Evolutionary conservation across 306 rosid species (phyloP).

Genomic region (Lathyrus aphaca): DNA sequence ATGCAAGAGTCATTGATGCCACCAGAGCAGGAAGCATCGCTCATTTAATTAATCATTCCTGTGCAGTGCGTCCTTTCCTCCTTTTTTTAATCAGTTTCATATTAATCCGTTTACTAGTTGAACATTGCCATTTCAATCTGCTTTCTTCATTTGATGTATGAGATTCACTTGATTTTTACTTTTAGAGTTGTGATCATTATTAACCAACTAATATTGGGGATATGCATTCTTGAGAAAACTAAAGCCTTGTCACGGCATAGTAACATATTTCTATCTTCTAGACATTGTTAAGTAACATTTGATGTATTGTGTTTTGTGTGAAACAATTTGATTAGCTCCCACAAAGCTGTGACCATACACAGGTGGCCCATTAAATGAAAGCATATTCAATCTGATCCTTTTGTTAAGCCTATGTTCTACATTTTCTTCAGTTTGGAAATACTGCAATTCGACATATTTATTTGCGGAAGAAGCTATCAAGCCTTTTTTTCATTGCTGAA

Average conservation of each 20-base stretch:
- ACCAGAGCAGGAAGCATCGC: constrained; percentile 99
- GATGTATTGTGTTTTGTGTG: constrained; percentile 4
- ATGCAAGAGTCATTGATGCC: constrained; percentile 95
- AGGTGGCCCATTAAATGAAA: constrained; percentile 30
- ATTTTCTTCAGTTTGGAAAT: constrained; percentile 30
- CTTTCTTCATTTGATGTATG: constrained; percentile 28
- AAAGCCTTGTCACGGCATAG: constrained; percentile 1
- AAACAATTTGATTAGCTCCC: constrained; percentile 18
- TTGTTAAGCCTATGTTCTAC: constrained; percentile 22
- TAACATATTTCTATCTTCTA: background rate
- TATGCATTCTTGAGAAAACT: constrained; percentile 37
- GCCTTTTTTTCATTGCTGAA: constrained; percentile 14
- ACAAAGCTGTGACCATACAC: constrained; percentile 8
- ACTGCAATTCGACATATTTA: constrained; percentile 19
- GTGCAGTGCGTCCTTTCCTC: constrained; percentile 68
- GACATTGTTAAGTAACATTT: constrained; percentile 21
- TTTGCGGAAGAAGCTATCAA: constrained; percentile 1
- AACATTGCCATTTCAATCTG: constrained; percentile 17
- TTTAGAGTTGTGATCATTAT: background rate
- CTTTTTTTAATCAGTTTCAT: constrained; percentile 33
- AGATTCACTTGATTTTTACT: constrained; percentile 27
- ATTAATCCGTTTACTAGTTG: constrained; percentile 27
- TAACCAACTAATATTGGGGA: constrained; percentile 23
- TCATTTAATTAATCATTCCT: constrained; percentile 97
- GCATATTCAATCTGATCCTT: constrained; percentile 9